Base-by-base conservation (phyloP, 257 asterid species). In the Rubia yunnanensis region DNA sequence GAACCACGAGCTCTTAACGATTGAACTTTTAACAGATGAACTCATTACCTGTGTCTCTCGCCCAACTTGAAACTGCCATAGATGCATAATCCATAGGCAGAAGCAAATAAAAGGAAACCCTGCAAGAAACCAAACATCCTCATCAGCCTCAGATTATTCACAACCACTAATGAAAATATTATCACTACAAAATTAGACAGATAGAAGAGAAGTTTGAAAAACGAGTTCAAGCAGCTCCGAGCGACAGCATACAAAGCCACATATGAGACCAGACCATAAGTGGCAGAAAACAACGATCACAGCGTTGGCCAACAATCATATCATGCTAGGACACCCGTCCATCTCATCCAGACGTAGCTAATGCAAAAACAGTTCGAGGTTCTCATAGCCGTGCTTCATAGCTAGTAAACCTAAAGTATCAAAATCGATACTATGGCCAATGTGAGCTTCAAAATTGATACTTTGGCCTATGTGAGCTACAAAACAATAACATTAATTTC, bases 11-110 rank as follows among this genome's bases (percentile, higher is more conserved):
- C 65, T 20, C 17, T 4, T 53, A 54, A 58, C 7, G 7, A 63
- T 26, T n/a, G n/a, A n/a, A n/a, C n/a, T n/a, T n/a, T n/a, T 27
- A 10, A 65, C 36, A 46, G 30, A 67, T 27, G 24, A 10, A 20
- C 13, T 10, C 13, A 26, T 56, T 79, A 84, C 88, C 88, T 82
- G 73, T 66, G 27, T 83, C 85, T 81, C 77, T 82, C 80, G 66
- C 84, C 86, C 54, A 76, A 65, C 55, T 85, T 83, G 75, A 79
- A 79, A 17, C 74, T 76, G 5, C 89, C 84, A 23, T 3, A 79
- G 54, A 83, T 18, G 67, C 60, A 67, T 68, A 85, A 63, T 14
- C 83, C 87, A 87, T 85, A 85, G 26, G 85, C 87, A 44, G 87
- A 18, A 14, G 81, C 78, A 65, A 89, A 83, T 36, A 75, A 70